Evolutionary conservation across 2,329 filamentous ascomycete species (phyloP), one percentile per base, ranked within the genome.

Genomic region (Cytospora piceicola): DNA sequence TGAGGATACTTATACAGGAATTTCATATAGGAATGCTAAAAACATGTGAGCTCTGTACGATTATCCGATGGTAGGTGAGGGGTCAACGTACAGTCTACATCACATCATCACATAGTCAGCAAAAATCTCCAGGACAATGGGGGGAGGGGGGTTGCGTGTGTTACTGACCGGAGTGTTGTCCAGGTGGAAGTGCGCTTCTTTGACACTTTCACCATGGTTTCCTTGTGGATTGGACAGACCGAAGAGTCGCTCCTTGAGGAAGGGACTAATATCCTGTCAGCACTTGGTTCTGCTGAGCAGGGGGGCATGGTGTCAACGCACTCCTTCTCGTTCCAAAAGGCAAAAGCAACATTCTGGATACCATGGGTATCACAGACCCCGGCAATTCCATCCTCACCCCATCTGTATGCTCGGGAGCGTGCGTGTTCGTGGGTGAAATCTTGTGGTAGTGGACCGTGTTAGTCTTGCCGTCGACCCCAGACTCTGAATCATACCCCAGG

Each of bases 271-370:
- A 4, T 62, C 49, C 39, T 61, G 75, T 86, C 75, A 87, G 81
- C 67, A 66, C 22, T 56, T 49, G 58, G 51, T 46, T 14, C 56
- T 42, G 42, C n/a, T 12, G 52, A 58, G 34, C 61, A 59, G 57
- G 39, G 20, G 54, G 30, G 71, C 73, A 57, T 54, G 27, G 5
- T 58, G 49, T 36, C 32, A n/a, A 73, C 78, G 32, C 65, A 96
- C 93, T 98, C 94, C 81, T 97, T 88, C 77, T 93, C 94, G 76
- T 98, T 98, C 94, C 94, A 98, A 77, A 98, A 98, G 61, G 93
- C 88, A 82, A 98, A 97, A 4, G 91, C 92, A 77, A 98, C 90
- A 77, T 98, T 96, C 78, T 97, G 91, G 63, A 90, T 81, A 68
- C 93, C 93, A 75, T 98, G 94, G 20, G 92, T 93, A 76, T 97